Base-by-base conservation (phyloP, 495 filamentous ascomycete genomes). In the Saxophila tyrrhenica region DNA sequence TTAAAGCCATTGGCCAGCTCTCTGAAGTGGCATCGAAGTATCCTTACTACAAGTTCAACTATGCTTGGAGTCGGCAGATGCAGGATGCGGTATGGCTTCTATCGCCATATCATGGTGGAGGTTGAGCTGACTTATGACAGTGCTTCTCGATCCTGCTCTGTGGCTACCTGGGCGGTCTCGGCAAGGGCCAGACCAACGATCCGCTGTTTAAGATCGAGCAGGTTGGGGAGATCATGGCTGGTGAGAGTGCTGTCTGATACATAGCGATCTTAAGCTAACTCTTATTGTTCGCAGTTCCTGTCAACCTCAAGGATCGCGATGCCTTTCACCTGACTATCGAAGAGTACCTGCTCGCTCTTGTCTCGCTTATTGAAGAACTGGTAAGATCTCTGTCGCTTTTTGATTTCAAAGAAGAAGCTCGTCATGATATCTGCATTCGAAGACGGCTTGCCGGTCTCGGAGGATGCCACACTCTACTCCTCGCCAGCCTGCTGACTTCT, bases 21-120 rank as follows among this genome's bases (percentile, higher is more conserved):
- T 76, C 81, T 44, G 67, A 70, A 42, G 78, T 87, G 48, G 85
- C 89, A 7, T 87, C 89, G 39, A 72, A 84, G 60, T 82, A 90
- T 62, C 90, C 92, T 0, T 98, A 95, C 71, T 97, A 95, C 81
- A 95, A 94, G 73, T 84, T 90, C 69, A 97, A 96, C 64, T 70
- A 73, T 19, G 72, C 86, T 65, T 98, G 94, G 94, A 76, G 78
- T 7, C 79, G 87, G 25, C 80, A 86, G 58, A 70, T 96, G 22
- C 92, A 97, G 70, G 89, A 92, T 67, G 77, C 84, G 42, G 84
- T 84, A 60, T 24, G 71, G 57, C 13, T 23, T 13, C 10, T 21
- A 3, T 48, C 24, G 20, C 45, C 20, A 15, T 9, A n/a, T 8
- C 9, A 21, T 45, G 8, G 11, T 13, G 13, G 42, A 52, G 13